Conservation (phyloP, 2,329 filamentous ascomycete species). For the Diplodia corticola region DNA sequence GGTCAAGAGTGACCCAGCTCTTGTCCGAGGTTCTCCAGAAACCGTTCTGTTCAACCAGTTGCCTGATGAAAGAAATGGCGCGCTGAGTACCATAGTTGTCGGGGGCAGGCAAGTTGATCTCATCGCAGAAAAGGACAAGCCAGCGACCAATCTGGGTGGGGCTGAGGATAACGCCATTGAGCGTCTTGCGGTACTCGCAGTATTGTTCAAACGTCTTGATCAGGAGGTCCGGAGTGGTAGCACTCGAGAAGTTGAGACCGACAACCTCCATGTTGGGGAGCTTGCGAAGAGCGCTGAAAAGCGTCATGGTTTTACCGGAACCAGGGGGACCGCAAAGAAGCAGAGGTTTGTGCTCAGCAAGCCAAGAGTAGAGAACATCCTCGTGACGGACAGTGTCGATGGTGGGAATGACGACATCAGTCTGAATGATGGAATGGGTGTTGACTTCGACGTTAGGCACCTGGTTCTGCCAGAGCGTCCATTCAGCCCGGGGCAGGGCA, state of each 20-base stretch:
- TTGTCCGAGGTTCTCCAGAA: conserved; percentile 99
- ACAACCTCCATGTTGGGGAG: conserved; percentile 99
- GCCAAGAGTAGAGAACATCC: conserved; percentile 98
- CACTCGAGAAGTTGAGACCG: conserved; percentile 98
- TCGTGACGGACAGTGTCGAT: conserved; percentile 96
- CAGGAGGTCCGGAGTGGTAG: conserved; percentile 93
- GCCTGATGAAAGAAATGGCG: conserved; percentile 94
- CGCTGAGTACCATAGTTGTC: conserved; percentile 97
- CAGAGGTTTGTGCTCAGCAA: conserved; percentile 96
- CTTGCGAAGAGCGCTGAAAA: conserved; percentile 96
- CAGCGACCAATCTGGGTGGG: conserved; percentile 96
- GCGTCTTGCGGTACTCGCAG: conserved; percentile 98
- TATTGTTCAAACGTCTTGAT: conserved; percentile 99
- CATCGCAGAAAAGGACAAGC: conserved; percentile 98
- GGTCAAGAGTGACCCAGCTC: conserved; percentile 94
- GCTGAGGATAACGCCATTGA: conserved; percentile 93
- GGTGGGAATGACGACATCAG: conserved; percentile 97
- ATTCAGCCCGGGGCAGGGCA: conserved; percentile 80
- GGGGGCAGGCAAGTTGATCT: conserved; percentile 97
- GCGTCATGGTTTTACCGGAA: conserved; percentile 99
- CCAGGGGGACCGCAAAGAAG: conserved; percentile 95
- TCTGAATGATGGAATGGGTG: conserved; percentile 96
- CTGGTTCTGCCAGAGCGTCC: conserved; percentile 91
- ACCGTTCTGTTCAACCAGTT: conserved; percentile 97
- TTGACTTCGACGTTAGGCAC: conserved; percentile 96